Evolutionary conservation across 73 alveolate species (phyloP).

Genomic region (Durusdinium trenchii): DNA sequence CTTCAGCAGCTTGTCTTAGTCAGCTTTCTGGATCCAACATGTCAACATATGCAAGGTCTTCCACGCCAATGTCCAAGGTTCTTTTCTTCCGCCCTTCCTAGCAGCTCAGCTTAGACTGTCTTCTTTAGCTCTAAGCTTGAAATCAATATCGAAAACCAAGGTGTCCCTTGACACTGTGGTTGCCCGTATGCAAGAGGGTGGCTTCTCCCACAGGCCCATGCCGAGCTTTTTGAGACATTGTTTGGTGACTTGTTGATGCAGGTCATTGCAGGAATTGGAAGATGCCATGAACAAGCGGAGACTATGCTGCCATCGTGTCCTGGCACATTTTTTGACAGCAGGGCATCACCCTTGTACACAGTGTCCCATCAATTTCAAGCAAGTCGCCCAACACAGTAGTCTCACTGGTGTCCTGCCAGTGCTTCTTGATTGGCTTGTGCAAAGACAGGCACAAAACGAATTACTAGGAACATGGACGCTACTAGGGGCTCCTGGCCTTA

Average conservation of each 20-base stretch:
- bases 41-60: background rate
- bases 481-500: no score
- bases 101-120: background rate
- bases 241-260: background rate
- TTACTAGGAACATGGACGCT: no score
- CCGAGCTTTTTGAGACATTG: background rate
- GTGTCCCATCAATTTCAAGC: no score
- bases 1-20: slow-evolving; percentile 42
- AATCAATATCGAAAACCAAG: background rate
- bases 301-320: slow-evolving; percentile 53
- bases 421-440: no score
- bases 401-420: no score
- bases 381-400: no score
- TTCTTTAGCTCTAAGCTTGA: background rate
- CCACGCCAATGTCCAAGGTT: slow-evolving; percentile 12
- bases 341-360: no score
- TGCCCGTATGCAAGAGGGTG: background rate
- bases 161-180: slow-evolving; percentile 31
- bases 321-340: background rate
- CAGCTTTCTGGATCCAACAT: background rate
- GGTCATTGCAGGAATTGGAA: slow-evolving; percentile 17
- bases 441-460: no score
- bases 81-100: slow-evolving; percentile 52
- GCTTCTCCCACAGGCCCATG: background rate
- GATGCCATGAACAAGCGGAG: slow-evolving; percentile 74